Base-by-base conservation (phyloP, 2,329 filamentous ascomycete genomes). In the Microsporum audouinii region DNA sequence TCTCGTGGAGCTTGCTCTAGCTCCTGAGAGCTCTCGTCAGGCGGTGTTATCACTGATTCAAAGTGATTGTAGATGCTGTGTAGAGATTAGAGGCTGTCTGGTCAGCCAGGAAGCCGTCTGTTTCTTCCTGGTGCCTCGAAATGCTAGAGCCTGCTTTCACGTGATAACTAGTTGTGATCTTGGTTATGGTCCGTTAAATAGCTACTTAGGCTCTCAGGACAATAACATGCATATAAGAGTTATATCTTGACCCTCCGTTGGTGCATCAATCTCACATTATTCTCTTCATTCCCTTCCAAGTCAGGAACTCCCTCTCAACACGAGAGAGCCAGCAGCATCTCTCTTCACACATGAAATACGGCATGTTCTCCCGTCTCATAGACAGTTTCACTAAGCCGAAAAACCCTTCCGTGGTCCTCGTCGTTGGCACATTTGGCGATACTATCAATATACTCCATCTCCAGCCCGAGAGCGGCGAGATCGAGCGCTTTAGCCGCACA, bases 401-500 rank as follows among this genome's bases (percentile, higher is more conserved):
- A 60, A 56, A 8, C 8, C 43, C 38, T 41, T 41, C 38, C 10
- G 38, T 41, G 14, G 3, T 65, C 58, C 57, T 65, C 38, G 60
- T 61, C 38, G 34, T 62, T 53, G 55, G 60, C 47, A 49, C 31
- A 14, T 56, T 39, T 45, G 53, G 53, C 31, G 17, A 6, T 36
- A 14, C 2, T 1, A 61, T 62, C 17, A 1, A 60, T 27, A 31
- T 53, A 49, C 60, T 65, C 34, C 62, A 65, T 58, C 53, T 63
- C 10, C 4, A 63, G 2, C 61, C 63, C 23, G 63, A 65, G 41
- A 51, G 59, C 36, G 63, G 63, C 23, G 45, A 55, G 29, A 56
- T 63, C 38, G 63, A 65, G 62, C 58, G 60, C 58, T 63, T 57
- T 47, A 43, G 62, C 60, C 17, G 17, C 6, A 59, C 47, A 34